Conservation (phyloP, 352 stramenopile species). For the Globisporangium ultimum region DNA sequence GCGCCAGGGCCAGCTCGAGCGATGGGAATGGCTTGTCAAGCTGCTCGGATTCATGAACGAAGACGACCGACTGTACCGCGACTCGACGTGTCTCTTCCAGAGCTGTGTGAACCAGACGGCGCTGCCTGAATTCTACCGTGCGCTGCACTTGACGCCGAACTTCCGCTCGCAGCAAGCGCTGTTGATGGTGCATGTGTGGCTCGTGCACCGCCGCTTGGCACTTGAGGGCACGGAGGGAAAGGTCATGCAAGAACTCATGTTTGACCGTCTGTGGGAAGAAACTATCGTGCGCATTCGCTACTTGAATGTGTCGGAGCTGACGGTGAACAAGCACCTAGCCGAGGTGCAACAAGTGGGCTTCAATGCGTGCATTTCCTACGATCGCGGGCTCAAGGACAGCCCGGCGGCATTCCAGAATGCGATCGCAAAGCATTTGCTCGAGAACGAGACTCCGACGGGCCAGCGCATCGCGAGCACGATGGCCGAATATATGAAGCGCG, state of each 20-base stretch:
- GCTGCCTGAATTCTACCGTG: constrained; percentile 66
- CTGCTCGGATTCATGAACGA: constrained; percentile 87
- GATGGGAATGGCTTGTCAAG: constrained; percentile 82
- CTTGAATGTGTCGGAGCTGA: constrained; percentile 92
- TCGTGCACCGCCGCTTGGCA: constrained; percentile 93
- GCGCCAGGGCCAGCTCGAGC: constrained; percentile 49
- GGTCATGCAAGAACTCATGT: constrained; percentile 93
- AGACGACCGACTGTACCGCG: constrained; percentile 70
- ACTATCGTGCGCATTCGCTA: constrained; percentile 91
- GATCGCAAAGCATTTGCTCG: constrained; percentile 71
- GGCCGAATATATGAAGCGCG: constrained; percentile 71
- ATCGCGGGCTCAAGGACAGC: constrained; percentile 80
- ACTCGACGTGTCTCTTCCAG: constrained; percentile 75
- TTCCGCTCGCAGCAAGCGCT: constrained; percentile 93
- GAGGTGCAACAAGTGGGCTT: constrained; percentile 96
- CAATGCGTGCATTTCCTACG: constrained; percentile 92
- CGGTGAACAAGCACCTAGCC: constrained; percentile 95
- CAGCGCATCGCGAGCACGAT: constrained; percentile 57
- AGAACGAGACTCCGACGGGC: constrained; percentile 58
- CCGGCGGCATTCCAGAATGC: constrained; percentile 49
- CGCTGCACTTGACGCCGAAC: constrained; percentile 61
- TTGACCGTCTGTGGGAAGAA: constrained; percentile 96
- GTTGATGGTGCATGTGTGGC: constrained; percentile 95
- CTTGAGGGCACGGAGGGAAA: constrained; percentile 73
- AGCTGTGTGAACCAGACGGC: constrained; percentile 84